Evolutionary conservation across 768 basidiomycete genomes (phyloP), one percentile per base, ranked within the genome.

Genomic region (Pulveroboletus sp.): DNA sequence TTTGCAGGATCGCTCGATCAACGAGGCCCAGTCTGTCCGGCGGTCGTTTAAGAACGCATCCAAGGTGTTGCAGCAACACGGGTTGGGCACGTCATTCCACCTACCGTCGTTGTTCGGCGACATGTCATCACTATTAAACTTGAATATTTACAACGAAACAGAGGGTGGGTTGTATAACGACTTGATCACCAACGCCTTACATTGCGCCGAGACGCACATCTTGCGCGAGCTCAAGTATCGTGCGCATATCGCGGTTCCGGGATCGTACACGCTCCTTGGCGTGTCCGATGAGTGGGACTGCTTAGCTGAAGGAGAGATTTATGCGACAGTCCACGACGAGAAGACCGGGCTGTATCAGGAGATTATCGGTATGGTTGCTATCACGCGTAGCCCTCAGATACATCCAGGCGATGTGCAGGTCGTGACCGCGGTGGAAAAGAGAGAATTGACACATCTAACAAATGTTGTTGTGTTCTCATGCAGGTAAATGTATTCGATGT

Each of bases 381-480:
- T 79, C 45, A 77, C 77, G 15, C 66, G 78, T 3, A 75, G 73
- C n/a, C 79, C 79, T 11, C 72, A 77, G 42, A 76, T 79, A 46
- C 79, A 80, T 47, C 78, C 78, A 6, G 78, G 78, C 0, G 75
- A 77, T 47, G 55, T 73, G 15, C 71, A 73, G 47, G 55, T 66
- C 4, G 76, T 75, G 15, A 65, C 48, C 9, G 78, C 74, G 3
- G 77, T 79, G 39, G 63, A 73, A 37, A 63, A 54, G 32, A 62
- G 61, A n/a, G 65, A 76, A 42, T 50, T 77, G 43, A 57, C 52
- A 31, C 71, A 74, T 50, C 59, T 77, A 28, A 67, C 51, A 6
- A 79, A 77, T 33, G 76, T 74, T 0, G 72, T 79, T 3, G 78
- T 79, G 7, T 79, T 79, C 55, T 72, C 78, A 5, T 75, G 73